Conservation (phyloP, 1,139 yeast genomes). For the Wickerhamomyces sp. region DNA sequence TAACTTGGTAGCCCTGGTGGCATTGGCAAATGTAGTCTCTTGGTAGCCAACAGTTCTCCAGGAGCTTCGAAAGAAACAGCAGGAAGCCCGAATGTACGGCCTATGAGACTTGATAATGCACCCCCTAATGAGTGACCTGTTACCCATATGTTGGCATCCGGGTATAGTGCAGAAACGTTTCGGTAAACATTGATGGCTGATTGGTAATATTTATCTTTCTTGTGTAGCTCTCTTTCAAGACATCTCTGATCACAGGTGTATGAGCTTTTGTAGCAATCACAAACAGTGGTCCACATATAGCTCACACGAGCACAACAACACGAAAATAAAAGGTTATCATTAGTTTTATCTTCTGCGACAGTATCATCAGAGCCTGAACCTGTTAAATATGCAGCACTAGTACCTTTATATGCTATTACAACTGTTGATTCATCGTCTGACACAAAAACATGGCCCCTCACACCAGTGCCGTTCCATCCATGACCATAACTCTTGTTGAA, state of each 20-base stretch:
- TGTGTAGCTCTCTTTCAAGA: conserved; percentile 67
- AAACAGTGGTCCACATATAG: conserved; percentile 91
- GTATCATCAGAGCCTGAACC: conserved; percentile 74
- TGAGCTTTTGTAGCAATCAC: conserved; percentile 85
- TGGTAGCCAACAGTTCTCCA: conserved; percentile 81
- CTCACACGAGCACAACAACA: conserved; percentile 96
- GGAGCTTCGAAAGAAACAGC: conserved; percentile 92
- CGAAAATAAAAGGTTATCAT: conserved; percentile 85
- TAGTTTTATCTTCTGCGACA: conserved; percentile 70
- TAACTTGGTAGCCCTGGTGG: conserved; percentile 87
- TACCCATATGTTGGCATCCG: conserved; percentile 75
- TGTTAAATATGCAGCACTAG: conserved; percentile 80
- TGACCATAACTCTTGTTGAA: conserved; percentile 49
- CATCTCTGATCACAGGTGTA: conserved; percentile 90
- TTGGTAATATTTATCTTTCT: conserved; percentile 77
- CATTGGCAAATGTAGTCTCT: conserved; percentile 81
- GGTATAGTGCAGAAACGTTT: conserved; percentile 65
- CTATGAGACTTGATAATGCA: conserved; percentile 73
- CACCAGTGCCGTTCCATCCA: conserved; percentile 86
- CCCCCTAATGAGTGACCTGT: conserved; percentile 98
- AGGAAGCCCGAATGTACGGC: conserved; percentile 87
- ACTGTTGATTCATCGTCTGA: conserved; percentile 61
- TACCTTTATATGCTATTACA: conserved; percentile 85
- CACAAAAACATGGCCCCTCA: conserved; percentile 87
- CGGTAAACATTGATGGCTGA: conserved; percentile 76